Evolutionary conservation across 768 basidiomycete species (phyloP).

Genomic region (Podaxis rugospora): DNA sequence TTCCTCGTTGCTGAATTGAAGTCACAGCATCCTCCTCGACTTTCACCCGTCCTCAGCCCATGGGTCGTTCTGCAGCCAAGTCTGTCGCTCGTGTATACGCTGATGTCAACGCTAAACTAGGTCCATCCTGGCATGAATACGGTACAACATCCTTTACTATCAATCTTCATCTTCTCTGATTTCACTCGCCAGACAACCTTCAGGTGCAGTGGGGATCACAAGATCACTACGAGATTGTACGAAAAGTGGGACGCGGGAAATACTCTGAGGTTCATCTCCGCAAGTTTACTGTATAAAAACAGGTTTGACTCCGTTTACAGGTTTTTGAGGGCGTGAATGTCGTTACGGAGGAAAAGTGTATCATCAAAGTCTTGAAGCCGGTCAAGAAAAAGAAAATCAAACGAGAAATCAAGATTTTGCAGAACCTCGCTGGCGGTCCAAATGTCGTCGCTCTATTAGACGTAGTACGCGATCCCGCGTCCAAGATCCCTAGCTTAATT

Average conservation of each 20-base stretch:
- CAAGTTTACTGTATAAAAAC: conserved; percentile 8
- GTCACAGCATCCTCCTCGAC: conserved; percentile 11
- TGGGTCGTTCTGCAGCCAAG: conserved; percentile 71
- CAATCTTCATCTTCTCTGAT: conserved; percentile 18
- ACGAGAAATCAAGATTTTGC: conserved; percentile 96
- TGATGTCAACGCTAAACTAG: conserved; percentile 84
- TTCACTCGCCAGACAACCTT: conserved; percentile 67
- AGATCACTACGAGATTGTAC: conserved; percentile 96
- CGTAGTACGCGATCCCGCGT: conserved; percentile 92
- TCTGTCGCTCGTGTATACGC: conserved; percentile 85
- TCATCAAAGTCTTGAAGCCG: conserved; percentile 97
- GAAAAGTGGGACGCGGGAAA: conserved; percentile 94
- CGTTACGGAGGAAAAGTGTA: conserved; percentile 89
- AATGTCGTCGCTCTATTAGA: conserved; percentile 92
- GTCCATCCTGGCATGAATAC: conserved; percentile 94
- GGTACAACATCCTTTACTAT: conserved; percentile 43
- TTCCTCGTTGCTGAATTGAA: conserved; percentile 10
- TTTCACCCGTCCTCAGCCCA: conserved; percentile 24
- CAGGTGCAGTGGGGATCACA: conserved; percentile 98
- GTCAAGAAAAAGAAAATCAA: conserved; percentile 99
- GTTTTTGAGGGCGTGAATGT: conserved; percentile 94
- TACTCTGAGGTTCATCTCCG: conserved; percentile 74
- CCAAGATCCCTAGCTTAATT: conserved; percentile 94
- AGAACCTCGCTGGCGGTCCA: conserved; percentile 93
- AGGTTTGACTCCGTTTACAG: conserved; percentile 31